Evolutionary conservation across 768 basidiomycete species (phyloP), one percentile per base, ranked within the genome.

Genomic region (Lyophyllum atratum): DNA sequence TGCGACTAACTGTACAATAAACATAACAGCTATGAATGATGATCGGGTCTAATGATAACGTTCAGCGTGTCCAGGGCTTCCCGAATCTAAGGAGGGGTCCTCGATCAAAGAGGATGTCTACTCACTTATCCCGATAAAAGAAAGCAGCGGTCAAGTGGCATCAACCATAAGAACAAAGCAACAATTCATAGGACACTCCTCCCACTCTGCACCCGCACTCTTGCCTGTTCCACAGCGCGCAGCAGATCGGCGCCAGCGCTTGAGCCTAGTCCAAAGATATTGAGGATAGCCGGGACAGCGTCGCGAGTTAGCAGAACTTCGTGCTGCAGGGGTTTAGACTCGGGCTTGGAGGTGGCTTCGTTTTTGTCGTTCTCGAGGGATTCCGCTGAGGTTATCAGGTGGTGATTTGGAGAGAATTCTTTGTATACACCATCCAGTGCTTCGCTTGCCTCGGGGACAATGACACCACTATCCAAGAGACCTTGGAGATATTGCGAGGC

Each of bases 401-500:
- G 49, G 14, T 34, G 28, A 39, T n/a, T 54, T 17, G 64, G 60
- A 3, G 59, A 61, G 40, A 67, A 60, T 19, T 66, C 46, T 19
- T 63, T 61, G 70, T 90, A 92, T 33, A 91, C 71, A 1, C 62
- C 60, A 59, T 92, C 87, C 22, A 93, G 79, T 21, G 74, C 72
- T 49, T 72, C 59, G 66, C 79, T 85, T 17, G 81, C 71, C 64
- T 84, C 68, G 2, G 89, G 85, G 11, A 81, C 73, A 46, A 93
- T 82, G 29, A 78, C 70, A 3, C 80, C 81, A 31, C 74, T 72
- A 45, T 83, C 76, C 42, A 92, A 66, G 47, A 93, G 80, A 25
- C 74, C 75, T 61, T 84, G 74, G 1, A 93, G 74, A 72, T 91
- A 86, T 65, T 83, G 75, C 9, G 91, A 87, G 29, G 88, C 80